Base-by-base conservation (phyloP, 148 eudicot species). In the Rhododendron griersonianum region DNA sequence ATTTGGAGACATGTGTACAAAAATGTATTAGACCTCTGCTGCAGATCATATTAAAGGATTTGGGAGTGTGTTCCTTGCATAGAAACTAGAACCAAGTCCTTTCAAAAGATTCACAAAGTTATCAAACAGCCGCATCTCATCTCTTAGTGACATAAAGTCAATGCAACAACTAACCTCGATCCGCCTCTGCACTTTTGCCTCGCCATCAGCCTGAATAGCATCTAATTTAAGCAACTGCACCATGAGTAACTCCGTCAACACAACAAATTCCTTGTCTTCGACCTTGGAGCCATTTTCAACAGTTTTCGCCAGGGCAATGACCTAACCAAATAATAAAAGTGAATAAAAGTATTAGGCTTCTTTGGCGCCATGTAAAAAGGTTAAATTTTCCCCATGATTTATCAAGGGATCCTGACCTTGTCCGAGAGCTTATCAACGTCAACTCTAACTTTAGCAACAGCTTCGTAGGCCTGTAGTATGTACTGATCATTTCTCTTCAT, bases 171-270 rank as follows among this genome's bases (percentile, higher is more conserved):
- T 88, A 78, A 93, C 95, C 95, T 93, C 92, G 28, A 30, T 65
- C 57, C 89, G 89, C 50, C 95, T 86, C 87, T 89, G 93, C 33
- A 75, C 77, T 87, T 86, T 93, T 15, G 93, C 91, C 88, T 90
- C 91, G 74, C 95, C 93, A 41, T 90, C 90, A 47, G 95, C 92
- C 84, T 91, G 91, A 83, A 91, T 89, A 65, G 89, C 71, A 88
- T 93, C 95, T 77, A 93, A 83, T 83, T 90, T 93, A 47, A 93
- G 89, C 87, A 93, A 86, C 59, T 91, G 92, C 35, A 88, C 89
- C 95, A 93, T 91, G 39, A 92, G 88, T 85, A 91, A 88, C 91
- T 93, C 92, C 0, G 90, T 86, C 87, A 88, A 83, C 33, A 82
- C 86, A 45, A 63, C 59, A 86, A 88, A 78, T 48, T 88, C 90